Evolutionary conservation across 2,329 filamentous ascomycete species (phyloP).

Genomic region (Penicillium janthinellum): DNA sequence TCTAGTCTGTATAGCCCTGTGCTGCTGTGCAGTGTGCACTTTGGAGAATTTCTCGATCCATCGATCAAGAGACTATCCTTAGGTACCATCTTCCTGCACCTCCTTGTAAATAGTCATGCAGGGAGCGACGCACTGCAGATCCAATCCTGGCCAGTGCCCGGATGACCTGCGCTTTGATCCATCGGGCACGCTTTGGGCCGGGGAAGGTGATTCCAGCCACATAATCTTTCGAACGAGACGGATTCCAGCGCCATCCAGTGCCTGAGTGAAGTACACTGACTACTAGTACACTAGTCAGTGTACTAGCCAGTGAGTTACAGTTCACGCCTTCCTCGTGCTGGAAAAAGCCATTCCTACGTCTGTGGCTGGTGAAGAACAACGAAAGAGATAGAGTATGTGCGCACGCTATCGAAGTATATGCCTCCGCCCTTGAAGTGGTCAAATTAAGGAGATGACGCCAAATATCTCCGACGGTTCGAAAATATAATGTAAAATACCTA

Average conservation of each 20-base stretch:
- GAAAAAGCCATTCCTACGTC: neutral
- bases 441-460: neutral
- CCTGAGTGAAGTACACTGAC: no score
- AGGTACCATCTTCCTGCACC: neutral
- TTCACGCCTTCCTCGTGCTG: neutral
- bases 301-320: neutral
- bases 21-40: no score
- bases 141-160: conserved; percentile 2
- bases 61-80: neutral
- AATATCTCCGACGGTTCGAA: neutral
- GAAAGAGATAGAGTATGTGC: no score
- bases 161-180: conserved; percentile 24
- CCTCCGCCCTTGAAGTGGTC: neutral
- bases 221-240: neutral
- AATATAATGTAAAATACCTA: neutral
- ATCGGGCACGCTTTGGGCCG: conserved; percentile 19
- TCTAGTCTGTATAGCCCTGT: no score
- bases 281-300: no score
- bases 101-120: conserved; percentile 18
- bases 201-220: conserved; percentile 1
- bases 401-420: neutral
- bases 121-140: conserved; percentile 21
- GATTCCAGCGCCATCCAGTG: neutral
- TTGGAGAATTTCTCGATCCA: no score
- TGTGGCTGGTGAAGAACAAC: neutral